phyloP scores from a whole-genome alignment of 2,329 filamentous ascomycete genomes.

The Penicillium aurantiogriseum region DNA sequence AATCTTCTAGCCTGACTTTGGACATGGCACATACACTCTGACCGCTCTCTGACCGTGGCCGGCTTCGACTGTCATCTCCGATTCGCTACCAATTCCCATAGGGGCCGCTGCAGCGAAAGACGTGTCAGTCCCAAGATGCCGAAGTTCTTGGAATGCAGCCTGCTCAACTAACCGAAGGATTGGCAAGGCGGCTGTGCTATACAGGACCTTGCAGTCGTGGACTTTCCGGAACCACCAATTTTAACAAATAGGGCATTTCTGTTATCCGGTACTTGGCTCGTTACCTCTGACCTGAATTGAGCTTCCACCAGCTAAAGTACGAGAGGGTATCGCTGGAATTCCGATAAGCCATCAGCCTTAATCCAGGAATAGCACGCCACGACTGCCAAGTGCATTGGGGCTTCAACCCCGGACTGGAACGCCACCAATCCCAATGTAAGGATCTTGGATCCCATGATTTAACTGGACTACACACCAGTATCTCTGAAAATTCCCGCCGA shows the following conservation, averaged over 20 bases:
- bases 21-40: not conserved
- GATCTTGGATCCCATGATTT: conserved; percentile 7
- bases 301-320: not conserved
- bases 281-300: not conserved
- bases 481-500: conserved; percentile 3
- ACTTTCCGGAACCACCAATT: conserved; percentile 4
- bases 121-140: conserved; percentile 12
- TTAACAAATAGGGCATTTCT: not conserved
- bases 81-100: not conserved
- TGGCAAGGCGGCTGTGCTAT: conserved; percentile 14
- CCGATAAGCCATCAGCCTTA: not conserved
- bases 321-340: not conserved
- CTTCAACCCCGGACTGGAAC: conserved; percentile 4
- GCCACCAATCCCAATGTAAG: conserved; percentile 15
- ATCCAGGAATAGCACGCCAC: conserved; percentile 4
- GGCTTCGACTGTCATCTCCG: not conserved
- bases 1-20: not conserved
- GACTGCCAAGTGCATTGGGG: conserved; percentile 6
- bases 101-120: not conserved
- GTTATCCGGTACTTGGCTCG: not conserved
- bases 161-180: conserved; percentile 3
- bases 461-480: conserved; percentile 2
- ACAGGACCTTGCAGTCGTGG: conserved; percentile 15
- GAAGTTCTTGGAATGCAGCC: conserved; percentile 19
- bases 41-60: not conserved